These are phyloP conservation scores for Lentinula edodes DNA, from an alignment of 768 basidiomycete species.

Conservation along the genomic window DNA sequence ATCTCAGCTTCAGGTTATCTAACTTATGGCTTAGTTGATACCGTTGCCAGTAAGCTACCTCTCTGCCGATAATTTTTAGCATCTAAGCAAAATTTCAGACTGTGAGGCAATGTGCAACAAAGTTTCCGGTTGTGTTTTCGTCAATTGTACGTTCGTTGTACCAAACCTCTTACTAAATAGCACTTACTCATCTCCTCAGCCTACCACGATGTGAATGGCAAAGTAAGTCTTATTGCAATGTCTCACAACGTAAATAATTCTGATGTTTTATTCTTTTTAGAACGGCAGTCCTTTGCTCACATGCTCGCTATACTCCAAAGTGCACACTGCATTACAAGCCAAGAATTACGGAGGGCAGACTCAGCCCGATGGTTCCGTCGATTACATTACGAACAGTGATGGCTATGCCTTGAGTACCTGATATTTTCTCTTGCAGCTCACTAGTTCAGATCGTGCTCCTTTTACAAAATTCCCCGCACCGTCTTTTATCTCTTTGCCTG, in stretches of 20 bases:
- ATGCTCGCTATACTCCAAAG: slow-evolving; percentile 27
- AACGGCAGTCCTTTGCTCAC: slow-evolving; percentile 29
- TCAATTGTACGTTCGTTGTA: slow-evolving; percentile 21
- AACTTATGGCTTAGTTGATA: slow-evolving; percentile 31
- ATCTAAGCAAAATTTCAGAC: slow-evolving; percentile 10
- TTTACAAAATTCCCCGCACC: too few relatives aligned
- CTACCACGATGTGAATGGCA: slow-evolving; percentile 31
- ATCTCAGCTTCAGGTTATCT: slow-evolving; percentile 25
- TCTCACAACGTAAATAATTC: too few relatives aligned
- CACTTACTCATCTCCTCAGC: slow-evolving; percentile 10
- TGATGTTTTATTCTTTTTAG: too few relatives aligned
- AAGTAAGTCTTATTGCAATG: slow-evolving; percentile 15
- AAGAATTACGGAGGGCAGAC: slow-evolving; percentile 37
- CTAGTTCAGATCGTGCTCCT: too few relatives aligned
- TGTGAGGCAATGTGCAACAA: slow-evolving; percentile 27
- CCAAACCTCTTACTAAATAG: too few relatives aligned
- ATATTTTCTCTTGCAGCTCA: too few relatives aligned
- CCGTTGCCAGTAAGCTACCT: slow-evolving; percentile 17
- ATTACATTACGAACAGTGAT: slow-evolving; percentile 35
- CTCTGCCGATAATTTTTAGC: too few relatives aligned
- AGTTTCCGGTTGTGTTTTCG: slow-evolving; percentile 24
- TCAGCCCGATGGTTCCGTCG: slow-evolving; percentile 33
- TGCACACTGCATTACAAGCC: slow-evolving; percentile 30
- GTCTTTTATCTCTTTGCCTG: too few relatives aligned
- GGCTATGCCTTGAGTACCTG: slow-evolving; percentile 24